These are phyloP conservation scores for Boletus hoseneyae DNA, from an alignment of 1,284 basidiomycete species.

Conservation along the genomic window DNA sequence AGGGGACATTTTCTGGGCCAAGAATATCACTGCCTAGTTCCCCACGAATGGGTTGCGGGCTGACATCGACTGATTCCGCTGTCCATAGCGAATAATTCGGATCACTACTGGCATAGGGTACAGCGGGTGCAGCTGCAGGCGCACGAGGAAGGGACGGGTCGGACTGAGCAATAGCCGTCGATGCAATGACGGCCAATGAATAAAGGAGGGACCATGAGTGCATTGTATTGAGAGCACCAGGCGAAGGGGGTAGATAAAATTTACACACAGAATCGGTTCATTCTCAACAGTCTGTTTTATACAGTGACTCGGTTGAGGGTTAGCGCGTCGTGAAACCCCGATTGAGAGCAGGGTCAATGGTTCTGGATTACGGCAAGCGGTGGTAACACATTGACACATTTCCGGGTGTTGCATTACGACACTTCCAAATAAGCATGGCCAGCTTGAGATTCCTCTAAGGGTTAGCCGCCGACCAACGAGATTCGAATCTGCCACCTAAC, in stretches of 20 bases:
- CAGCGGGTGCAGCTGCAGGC: slow-evolving; percentile 27
- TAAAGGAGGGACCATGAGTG: slow-evolving; percentile 30
- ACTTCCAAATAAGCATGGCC: background rate
- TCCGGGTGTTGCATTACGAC: background rate
- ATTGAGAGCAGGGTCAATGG: slow-evolving; percentile 12
- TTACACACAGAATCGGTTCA: slow-evolving; percentile 13
- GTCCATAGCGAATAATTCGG: slow-evolving; percentile 34
- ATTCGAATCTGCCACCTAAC: background rate
- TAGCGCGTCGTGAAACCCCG: background rate
- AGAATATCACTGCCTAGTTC: slow-evolving; percentile 40
- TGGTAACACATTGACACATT: background rate
- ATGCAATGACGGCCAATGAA: slow-evolving; percentile 21
- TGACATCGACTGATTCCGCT: slow-evolving; percentile 16
- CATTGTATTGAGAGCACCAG: slow-evolving; percentile 20
- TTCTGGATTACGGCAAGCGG: slow-evolving; percentile 10
- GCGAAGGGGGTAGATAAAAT: slow-evolving; percentile 15
- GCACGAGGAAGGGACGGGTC: slow-evolving; percentile 24
- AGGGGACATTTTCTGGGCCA: slow-evolving; percentile 47
- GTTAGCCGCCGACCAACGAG: too few species aligned
- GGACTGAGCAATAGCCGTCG: slow-evolving; percentile 20
- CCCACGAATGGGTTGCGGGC: slow-evolving; percentile 39
- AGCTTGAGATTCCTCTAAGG: too few species aligned
- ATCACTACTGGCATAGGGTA: slow-evolving; percentile 33
- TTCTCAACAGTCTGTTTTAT: slow-evolving; percentile 25
- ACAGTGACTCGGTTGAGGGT: background rate